These are phyloP conservation scores for Cinnamomum chago DNA, from an alignment of 164 flowering plant genomes.

Conservation along the genomic window DNA sequence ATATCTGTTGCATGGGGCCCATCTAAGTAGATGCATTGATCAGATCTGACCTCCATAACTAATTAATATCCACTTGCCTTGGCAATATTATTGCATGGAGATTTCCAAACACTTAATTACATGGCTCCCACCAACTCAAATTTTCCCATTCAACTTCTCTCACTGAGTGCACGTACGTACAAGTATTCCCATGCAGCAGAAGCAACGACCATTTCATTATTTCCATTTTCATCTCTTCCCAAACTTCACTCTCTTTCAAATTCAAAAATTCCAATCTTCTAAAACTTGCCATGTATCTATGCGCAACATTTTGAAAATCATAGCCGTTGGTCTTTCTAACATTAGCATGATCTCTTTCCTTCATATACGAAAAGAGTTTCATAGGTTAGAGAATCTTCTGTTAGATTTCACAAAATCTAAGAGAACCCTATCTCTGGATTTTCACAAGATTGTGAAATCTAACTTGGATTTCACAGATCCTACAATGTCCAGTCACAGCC, in stretches of 20 bases:
- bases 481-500: conserved; percentile 18
- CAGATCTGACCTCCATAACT: too few species aligned
- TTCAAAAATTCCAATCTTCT: not conserved
- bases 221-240: not conserved
- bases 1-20: too few species aligned
- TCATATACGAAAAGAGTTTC: not conserved
- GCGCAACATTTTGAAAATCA: not conserved
- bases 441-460: conserved; percentile 3
- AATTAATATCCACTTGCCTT: too few species aligned
- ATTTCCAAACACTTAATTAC: too few species aligned
- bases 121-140: too few species aligned
- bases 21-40: too few species aligned
- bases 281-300: not conserved
- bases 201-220: too few species aligned
- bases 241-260: not conserved
- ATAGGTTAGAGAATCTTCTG: not conserved
- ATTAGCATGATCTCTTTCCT: not conserved
- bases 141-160: too few species aligned
- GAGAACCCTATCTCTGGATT: not conserved
- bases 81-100: too few species aligned
- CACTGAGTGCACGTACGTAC: too few species aligned
- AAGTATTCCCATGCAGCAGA: too few species aligned
- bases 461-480: not conserved
- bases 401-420: not conserved
- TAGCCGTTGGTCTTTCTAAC: not conserved